Base-by-base conservation (phyloP, 768 basidiomycete species). In the Naganishia antarctica region DNA sequence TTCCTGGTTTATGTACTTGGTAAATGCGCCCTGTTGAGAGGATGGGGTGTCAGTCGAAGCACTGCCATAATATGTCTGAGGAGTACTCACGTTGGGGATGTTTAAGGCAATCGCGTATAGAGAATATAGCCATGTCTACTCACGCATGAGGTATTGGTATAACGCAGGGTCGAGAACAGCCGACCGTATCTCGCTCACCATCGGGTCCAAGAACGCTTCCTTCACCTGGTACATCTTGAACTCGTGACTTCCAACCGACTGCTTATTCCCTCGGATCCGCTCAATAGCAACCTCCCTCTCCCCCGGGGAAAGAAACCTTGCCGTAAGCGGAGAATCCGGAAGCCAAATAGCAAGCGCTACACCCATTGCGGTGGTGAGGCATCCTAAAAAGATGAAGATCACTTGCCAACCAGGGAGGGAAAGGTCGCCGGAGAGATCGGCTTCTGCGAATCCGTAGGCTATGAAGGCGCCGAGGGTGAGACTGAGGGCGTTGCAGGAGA, bases 231-330 rank as follows among this genome's bases (percentile, higher is more conserved):
- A 61, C 34, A 50, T 28, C 45, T 64, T 68, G 48, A 41, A 59
- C n/a, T 32, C 37, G 43, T 62, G 63, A 21, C 60, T 50, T 12
- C 61, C 64, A 32, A 70, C 60, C 23, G 68, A 68, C 16, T 59
- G 66, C 41, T 68, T 37, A 60, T 70, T 70, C 18, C 53, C 29
- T 8, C 66, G 60, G 18, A 70, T 66, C 4, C 69, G 49, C 16
- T 67, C 66, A 48, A 65, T 57, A 8, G 57, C 57, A 31, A 59
- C 18, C 44, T 46, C 45, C 58, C 34, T 65, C 13, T 65, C 64
- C 11, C 49, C 44, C 23, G 40, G 21, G 6, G 28, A 47, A 9
- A 65, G 46, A 26, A 40, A 65, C 40, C 58, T 23, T 1, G 64
- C 64, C 15, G 29, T 65, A 32, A 59, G 21, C 28, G 64, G 64